Conservation (phyloP, 2,329 filamentous ascomycete species). For the Arthrocladium fulminans region DNA sequence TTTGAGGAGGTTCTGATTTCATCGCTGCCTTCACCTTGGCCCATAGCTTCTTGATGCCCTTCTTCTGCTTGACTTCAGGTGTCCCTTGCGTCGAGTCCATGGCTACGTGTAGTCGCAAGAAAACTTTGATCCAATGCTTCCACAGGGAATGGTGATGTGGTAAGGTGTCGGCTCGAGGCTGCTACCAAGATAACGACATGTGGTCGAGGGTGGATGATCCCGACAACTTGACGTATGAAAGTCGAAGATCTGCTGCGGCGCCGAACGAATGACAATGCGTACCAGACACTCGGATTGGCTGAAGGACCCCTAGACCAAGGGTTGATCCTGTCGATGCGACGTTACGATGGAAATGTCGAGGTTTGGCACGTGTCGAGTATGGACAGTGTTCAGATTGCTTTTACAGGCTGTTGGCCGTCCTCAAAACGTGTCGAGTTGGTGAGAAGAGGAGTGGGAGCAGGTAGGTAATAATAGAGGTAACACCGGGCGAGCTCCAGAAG, state of each 20-base stretch:
- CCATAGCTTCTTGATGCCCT: constrained; percentile 18
- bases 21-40: constrained; percentile 15
- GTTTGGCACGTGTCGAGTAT: not conserved
- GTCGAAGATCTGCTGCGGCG: not conserved
- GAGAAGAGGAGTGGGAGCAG: too few species aligned
- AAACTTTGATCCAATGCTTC: too few species aligned
- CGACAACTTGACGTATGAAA: not conserved
- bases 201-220: not conserved
- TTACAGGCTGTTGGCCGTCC: too few species aligned
- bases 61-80: constrained; percentile 16
- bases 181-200: not conserved
- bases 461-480: too few species aligned
- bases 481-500: too few species aligned
- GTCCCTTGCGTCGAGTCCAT: constrained; percentile 11
- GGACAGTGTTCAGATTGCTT: not conserved
- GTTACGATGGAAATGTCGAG: not conserved
- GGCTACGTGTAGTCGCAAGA: not conserved
- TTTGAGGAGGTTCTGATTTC: constrained; percentile 9
- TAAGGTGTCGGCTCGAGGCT: not conserved
- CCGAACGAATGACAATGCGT: constrained; percentile 4
- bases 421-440: too few species aligned
- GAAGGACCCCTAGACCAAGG: not conserved
- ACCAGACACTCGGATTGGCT: not conserved
- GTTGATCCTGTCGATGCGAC: not conserved
- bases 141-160: not conserved